Evolutionary conservation across 805 yeast genomes (phyloP), one percentile per base, ranked within the genome.

Genomic region (Monosporozyma servazzii): DNA sequence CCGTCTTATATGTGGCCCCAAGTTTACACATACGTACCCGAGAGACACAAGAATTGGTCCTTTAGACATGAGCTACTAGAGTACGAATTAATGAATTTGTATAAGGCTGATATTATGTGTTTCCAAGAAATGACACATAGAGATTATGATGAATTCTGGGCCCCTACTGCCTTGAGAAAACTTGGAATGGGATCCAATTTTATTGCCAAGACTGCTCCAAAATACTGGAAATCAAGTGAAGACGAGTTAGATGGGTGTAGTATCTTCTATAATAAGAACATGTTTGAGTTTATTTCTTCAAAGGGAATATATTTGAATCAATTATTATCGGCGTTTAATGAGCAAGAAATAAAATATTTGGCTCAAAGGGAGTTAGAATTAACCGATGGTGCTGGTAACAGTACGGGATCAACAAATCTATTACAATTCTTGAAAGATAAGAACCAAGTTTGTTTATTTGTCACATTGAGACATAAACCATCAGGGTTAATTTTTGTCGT

Each of bases 1-100:
- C 77, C 75, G 45, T 79, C 80, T 49, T 81, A 81, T 54, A 67
- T 80, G 65, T 80, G 86, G 86, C 76, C 77, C 0, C 73, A 73
- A 48, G 79, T 81, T 3, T 81, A 79, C 56, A 56, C 64, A 3
- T 76, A 79, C 57, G 74, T 79, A 18, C 77, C 79, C 0, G 68
- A 69, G 10, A 60, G 71, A 43, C 75, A 68, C 54, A 71, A 73
- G 20, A 72, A 72, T 46, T 79, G 84, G 85, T 63, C 63, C 6
- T 74, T 74, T 54, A 56, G 85, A 53, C 73, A 78, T 50, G 53
- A 59, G 5, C 66, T 78, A 48, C 56, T 81, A 37, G 71, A 74
- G 50, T 54, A 59, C 9, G 70, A 66, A 48, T 46, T 66, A 27
- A 69, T 74, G 44, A 48, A 61, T 1, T 47, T 51, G 5, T 66